Conservation (phyloP, 2,329 filamentous ascomycete species). For the Colletotrichum salicis region DNA sequence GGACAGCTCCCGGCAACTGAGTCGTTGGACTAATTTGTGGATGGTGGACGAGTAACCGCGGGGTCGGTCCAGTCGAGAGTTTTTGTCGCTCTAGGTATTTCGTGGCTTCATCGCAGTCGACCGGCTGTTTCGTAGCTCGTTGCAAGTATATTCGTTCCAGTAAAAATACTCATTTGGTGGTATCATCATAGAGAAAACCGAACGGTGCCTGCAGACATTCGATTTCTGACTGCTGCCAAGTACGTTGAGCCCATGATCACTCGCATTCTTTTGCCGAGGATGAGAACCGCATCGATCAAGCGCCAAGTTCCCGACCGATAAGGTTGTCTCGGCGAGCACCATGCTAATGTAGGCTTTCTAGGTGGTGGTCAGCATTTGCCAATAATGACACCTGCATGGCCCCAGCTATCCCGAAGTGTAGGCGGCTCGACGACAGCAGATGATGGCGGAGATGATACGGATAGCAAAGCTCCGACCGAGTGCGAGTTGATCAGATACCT, state of each 20-base stretch:
- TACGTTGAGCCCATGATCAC: background rate
- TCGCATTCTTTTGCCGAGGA: background rate
- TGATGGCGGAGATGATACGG: background rate
- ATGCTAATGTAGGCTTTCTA: background rate
- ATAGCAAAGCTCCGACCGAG: background rate
- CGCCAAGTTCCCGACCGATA: background rate
- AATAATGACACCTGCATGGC: background rate
- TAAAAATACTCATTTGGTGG: background rate
- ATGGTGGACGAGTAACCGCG: background rate
- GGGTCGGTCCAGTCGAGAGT: background rate
- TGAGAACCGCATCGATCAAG: background rate
- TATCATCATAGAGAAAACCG: background rate
- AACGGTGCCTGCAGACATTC: background rate
- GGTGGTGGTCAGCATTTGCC: slow-evolving; percentile 6
- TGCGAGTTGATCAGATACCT: background rate
- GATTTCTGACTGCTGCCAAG: background rate
- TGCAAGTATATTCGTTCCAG: background rate
- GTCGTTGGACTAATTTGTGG: background rate
- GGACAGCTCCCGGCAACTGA: background rate
- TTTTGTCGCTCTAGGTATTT: background rate
- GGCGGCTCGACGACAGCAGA: background rate
- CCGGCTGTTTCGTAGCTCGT: background rate
- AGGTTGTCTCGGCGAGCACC: slow-evolving; percentile 13
- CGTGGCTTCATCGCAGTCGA: background rate
- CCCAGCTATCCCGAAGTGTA: background rate